Evolutionary conservation across 2,329 filamentous ascomycete species (phyloP).

Genomic region (Fusarium sp.): DNA sequence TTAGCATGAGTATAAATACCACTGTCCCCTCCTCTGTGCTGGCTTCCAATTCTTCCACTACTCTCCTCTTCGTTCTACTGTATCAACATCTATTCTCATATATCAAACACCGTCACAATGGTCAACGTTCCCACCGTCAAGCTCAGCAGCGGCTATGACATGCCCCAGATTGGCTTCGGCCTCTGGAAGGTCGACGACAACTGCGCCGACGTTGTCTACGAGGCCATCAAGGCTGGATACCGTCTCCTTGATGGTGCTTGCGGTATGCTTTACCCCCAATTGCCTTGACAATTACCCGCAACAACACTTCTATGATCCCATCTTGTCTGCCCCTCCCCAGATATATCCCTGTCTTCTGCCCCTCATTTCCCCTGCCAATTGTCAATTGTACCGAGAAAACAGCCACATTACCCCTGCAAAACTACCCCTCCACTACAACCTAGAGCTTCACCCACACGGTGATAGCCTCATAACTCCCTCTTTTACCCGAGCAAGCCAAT

Average conservation of each 20-base stretch:
- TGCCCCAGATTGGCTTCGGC: conserved; percentile 82
- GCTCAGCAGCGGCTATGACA: conserved; percentile 74
- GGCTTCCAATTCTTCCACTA: conserved; percentile 8
- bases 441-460: conserved; percentile 21
- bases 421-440: conserved; percentile 38
- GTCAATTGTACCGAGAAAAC: conserved; percentile 47
- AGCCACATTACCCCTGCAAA: conserved; percentile 46
- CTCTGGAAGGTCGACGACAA: conserved; percentile 88
- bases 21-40: conserved; percentile 26
- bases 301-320: conserved; percentile 13
- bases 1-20: conserved; percentile 45
- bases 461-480: conserved; percentile 35
- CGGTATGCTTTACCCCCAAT: conserved; percentile 59
- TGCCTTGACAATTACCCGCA: conserved; percentile 13
- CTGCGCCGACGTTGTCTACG: conserved; percentile 82
- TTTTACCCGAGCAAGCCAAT: conserved; percentile 12
- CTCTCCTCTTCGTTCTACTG: conserved; percentile 12
- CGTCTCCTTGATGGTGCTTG: conserved; percentile 72
- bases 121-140: conserved; percentile 63
- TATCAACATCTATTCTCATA: conserved; percentile 9
- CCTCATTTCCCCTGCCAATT: conserved; percentile 41
- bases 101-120: conserved; percentile 48
- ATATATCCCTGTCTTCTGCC: conserved; percentile 24
- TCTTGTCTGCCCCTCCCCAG: conserved; percentile 31
- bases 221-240: conserved; percentile 75